Base-by-base conservation (phyloP, 306 rosid species). In the Trichosanthes truncata region DNA sequence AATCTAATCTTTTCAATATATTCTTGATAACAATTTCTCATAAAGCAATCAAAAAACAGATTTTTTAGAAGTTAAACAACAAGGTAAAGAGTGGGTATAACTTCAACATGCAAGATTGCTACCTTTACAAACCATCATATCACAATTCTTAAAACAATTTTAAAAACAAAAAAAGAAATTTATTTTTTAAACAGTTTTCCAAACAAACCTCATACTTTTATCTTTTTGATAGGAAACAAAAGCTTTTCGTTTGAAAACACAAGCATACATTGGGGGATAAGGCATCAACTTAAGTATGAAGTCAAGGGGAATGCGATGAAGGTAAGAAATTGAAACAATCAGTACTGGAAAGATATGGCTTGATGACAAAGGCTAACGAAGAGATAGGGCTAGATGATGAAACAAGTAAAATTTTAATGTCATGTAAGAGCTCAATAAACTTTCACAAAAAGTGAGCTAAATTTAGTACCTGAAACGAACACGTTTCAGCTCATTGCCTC, bases 391-490 rank as follows among this genome's bases (percentile, higher is more conserved):
- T 15, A 35, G 21, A 63, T 15, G 71, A 63, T 63, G 13, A 35
- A 65, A 17, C 13, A 65, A 65, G 45, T 13, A 31, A 13, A 17
- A 13, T 13, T 63, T 65, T 33, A 35, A 65, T 18, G 73, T 3
- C 56, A 43, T 5, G 2, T 43, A 13, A 23, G n/a, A 25, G 23
- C 52, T 43, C 38, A 46, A 25, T 17, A 48, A 73, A 73, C 4
- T 25, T 23, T 15, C 36, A 15, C 13, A 46, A 72, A 29, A 73
- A 29, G 26, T 29, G 78, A 3, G 25, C 43, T 7, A 73, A 52
- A 73, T 80, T 69, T 23, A 67, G 83, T 85, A 95, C 98, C 98
- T 95, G 97, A 95, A 95, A 82, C 97, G 97, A 81, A 93, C 97
- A 3, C 93, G 96, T 83, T 86, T 88, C 76, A 95, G 97, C 81